Evolutionary conservation across 257 asterid species (phyloP).

Genomic region (Solanum infundibuliforme): DNA sequence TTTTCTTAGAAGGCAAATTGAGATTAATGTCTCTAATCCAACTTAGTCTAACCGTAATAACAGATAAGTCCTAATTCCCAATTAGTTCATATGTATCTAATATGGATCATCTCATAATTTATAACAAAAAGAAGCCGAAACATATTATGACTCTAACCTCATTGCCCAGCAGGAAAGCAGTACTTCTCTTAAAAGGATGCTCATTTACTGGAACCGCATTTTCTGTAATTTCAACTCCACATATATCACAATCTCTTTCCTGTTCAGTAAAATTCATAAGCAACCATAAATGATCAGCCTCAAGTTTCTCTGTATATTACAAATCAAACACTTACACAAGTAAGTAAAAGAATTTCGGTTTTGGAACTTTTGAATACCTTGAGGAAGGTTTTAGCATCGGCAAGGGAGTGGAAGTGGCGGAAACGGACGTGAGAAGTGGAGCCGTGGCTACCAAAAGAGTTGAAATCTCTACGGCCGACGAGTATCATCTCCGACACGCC

Average conservation of each 20-base stretch:
- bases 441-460: slow-evolving; percentile 94
- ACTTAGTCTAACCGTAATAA: neutral
- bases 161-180: slow-evolving; percentile 93
- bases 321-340: neutral
- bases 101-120: neutral
- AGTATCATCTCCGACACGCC: slow-evolving; percentile 80
- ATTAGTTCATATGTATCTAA: neutral
- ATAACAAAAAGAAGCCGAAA: neutral
- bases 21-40: neutral
- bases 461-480: slow-evolving; percentile 91
- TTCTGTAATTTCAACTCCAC: slow-evolving; percentile 95
- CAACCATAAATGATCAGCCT: neutral
- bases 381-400: slow-evolving; percentile 59
- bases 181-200: slow-evolving; percentile 85
- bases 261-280: slow-evolving; percentile 5
- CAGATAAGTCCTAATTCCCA: neutral
- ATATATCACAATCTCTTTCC: slow-evolving; percentile 88
- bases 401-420: slow-evolving; percentile 78
- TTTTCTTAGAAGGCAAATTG: neutral
- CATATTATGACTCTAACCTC: slow-evolving; percentile 43
- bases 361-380: slow-evolving; percentile 32
- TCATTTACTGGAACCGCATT: slow-evolving; percentile 57
- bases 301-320: neutral
- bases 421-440: slow-evolving; percentile 73
- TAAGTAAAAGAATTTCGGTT: neutral